phyloP scores from a whole-genome alignment of 768 basidiomycete species.

The Kwoniella sp. region DNA sequence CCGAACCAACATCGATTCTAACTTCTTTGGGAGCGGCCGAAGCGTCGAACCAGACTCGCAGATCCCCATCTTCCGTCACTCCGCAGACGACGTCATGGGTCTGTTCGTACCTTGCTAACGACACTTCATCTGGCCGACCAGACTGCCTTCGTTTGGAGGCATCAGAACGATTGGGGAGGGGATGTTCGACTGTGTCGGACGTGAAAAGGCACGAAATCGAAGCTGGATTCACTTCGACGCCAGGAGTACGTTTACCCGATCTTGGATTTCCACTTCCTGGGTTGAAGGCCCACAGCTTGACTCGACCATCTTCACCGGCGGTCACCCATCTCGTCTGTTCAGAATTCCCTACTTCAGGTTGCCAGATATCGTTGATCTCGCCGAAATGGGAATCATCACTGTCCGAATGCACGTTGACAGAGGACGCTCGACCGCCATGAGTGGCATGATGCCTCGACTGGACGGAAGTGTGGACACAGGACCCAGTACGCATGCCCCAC shows the following conservation, averaged over 20 bases:
- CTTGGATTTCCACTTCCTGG: not conserved
- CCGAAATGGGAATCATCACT: slow-evolving; percentile 36
- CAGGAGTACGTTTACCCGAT: slow-evolving; percentile 26
- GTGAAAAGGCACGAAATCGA: slow-evolving; percentile 36
- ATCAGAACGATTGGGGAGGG: slow-evolving; percentile 36
- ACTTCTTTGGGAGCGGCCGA: slow-evolving; percentile 12
- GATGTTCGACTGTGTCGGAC: slow-evolving; percentile 6
- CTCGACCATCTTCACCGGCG: slow-evolving; percentile 44
- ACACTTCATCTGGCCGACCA: slow-evolving; percentile 34
- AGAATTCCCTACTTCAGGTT: slow-evolving; percentile 13
- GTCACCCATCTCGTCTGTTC: slow-evolving; percentile 34
- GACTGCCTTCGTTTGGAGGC: slow-evolving; percentile 30
- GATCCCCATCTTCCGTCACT: slow-evolving; percentile 44
- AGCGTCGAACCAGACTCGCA: slow-evolving; percentile 40
- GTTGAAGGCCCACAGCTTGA: slow-evolving; percentile 46
- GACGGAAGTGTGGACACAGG: slow-evolving; percentile 43
- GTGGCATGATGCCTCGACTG: slow-evolving; percentile 33
- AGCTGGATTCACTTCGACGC: slow-evolving; percentile 13
- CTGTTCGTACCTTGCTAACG: slow-evolving; percentile 36
- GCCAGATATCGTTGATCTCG: slow-evolving; percentile 37
- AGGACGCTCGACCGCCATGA: slow-evolving; percentile 40
- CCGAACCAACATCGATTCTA: slow-evolving; percentile 37
- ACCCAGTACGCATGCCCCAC: slow-evolving; percentile 46
- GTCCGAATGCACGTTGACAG: slow-evolving; percentile 31
- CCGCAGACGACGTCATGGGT: slow-evolving; percentile 34